phyloP scores from a whole-genome alignment of 345 rosid genomes.

The Dipteronia sinensis region DNA sequence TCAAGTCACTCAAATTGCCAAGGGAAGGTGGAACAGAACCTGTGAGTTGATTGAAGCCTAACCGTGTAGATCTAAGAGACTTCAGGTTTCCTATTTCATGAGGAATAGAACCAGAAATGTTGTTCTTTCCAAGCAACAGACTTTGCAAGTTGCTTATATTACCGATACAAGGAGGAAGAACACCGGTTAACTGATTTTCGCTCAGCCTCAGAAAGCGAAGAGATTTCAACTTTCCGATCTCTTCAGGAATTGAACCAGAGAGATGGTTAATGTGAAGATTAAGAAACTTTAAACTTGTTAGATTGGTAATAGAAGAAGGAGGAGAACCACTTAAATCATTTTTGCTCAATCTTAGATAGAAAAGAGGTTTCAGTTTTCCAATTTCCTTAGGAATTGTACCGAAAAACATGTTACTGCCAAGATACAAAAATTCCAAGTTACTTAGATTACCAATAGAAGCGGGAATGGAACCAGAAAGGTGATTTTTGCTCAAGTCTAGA shows the following conservation, averaged over 20 bases:
- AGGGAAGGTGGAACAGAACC: neutral
- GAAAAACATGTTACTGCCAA: neutral
- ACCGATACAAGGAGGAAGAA: neutral
- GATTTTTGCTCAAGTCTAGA: neutral
- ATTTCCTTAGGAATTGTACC: conserved; percentile 30
- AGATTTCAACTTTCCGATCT: neutral
- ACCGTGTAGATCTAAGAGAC: neutral
- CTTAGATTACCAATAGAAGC: conserved; percentile 4
- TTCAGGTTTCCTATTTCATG: conserved; percentile 17
- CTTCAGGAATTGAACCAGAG: conserved; percentile 3
- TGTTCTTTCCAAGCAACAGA: conserved; percentile 17
- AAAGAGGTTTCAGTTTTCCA: conserved; percentile 23
- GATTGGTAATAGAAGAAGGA: neutral
- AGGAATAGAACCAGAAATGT: conserved; percentile 31
- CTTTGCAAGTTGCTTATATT: conserved; percentile 17
- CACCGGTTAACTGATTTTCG: neutral
- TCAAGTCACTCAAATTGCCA: neutral
- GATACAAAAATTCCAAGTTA: neutral
- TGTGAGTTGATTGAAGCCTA: conserved; percentile 7
- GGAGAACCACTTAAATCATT: conserved; percentile 14
- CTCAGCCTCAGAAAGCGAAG: neutral
- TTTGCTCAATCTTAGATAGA: neutral
- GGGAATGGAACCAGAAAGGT: conserved; percentile 9
- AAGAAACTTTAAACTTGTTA: neutral
- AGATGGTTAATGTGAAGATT: rapidly evolving